Evolutionary conservation across 108 stramenopile genomes (phyloP).

Genomic region (Skeletonema potamos): DNA sequence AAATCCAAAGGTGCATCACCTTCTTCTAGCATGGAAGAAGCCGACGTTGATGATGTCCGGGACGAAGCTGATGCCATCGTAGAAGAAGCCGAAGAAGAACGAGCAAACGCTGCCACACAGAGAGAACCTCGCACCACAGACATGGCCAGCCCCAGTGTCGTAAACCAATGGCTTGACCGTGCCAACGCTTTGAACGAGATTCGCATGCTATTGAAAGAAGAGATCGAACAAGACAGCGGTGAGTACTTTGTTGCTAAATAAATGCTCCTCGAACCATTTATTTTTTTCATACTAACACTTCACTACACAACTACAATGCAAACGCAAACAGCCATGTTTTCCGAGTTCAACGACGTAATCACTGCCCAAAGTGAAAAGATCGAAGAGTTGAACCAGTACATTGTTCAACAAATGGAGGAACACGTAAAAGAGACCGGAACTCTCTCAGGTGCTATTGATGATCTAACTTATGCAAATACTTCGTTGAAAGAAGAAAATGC

Average conservation of each 20-base stretch:
- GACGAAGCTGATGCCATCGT: background rate
- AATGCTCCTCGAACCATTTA: background rate
- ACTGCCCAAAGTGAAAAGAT: background rate
- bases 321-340: background rate
- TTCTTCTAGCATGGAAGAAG: background rate
- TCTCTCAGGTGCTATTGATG: background rate
- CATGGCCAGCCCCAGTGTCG: background rate
- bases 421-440: background rate
- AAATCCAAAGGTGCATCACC: background rate
- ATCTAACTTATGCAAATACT: background rate
- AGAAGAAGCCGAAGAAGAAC: background rate
- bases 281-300: background rate
- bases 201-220: background rate
- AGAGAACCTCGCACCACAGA: background rate
- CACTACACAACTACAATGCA: background rate
- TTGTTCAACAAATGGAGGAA: background rate
- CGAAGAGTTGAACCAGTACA: background rate
- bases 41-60: background rate
- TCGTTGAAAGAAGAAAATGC: background rate
- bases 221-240: conserved; percentile 1
- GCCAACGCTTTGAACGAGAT: background rate
- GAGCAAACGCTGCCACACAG: background rate
- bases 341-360: background rate
- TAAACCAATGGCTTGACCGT: background rate
- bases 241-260: background rate